Base-by-base conservation (phyloP, 2,329 filamentous ascomycete genomes). In the Thyridium curvatum region DNA sequence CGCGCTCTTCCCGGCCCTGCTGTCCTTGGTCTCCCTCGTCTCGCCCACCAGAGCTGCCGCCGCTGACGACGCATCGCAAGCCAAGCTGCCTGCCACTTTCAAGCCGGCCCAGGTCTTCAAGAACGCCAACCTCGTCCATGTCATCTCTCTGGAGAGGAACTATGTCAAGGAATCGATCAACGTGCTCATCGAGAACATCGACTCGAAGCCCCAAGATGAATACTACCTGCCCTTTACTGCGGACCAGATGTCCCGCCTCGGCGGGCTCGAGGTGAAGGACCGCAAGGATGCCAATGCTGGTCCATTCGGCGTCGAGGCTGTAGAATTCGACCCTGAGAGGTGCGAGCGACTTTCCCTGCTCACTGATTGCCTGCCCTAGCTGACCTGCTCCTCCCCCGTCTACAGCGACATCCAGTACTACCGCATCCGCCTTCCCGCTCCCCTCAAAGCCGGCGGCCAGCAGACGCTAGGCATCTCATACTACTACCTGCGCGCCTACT, bases 141-240 rank as follows among this genome's bases (percentile, higher is more conserved):
- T 85, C 47, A 83, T 94, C 56, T 95, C 94, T 50, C 66, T 96
- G 42, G 91, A 97, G 65, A 97, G 96, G 72, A 86, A 81, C 50
- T 97, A 93, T 55, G 81, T 82, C 40, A 83, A 89, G 58, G 91
- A 97, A 65, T 84, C 82, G 12, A 79, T 96, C 72, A 96, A 97
- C 65, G 83, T 95, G n/a, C 73, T 94, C 37, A 79, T 98, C 46
- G 85, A 96, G 69, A 98, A 98, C 61, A 72, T 86, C 49, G 86
- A 84, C 55, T 73, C 76, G 45, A 69, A 82, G 49, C 76, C 89
- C 14, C 90, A 97, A 59, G 78, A 80, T 59, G 84, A 94, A 62
- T 98, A 98, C 74, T 97, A 84, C 62, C 55, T 98, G 38, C 86
- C 90, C 4, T 94, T 98, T 58, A 83, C 86, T 41, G 71, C 82